Base-by-base conservation (phyloP, 306 rosid genomes). In the Arachis hypogaea region DNA sequence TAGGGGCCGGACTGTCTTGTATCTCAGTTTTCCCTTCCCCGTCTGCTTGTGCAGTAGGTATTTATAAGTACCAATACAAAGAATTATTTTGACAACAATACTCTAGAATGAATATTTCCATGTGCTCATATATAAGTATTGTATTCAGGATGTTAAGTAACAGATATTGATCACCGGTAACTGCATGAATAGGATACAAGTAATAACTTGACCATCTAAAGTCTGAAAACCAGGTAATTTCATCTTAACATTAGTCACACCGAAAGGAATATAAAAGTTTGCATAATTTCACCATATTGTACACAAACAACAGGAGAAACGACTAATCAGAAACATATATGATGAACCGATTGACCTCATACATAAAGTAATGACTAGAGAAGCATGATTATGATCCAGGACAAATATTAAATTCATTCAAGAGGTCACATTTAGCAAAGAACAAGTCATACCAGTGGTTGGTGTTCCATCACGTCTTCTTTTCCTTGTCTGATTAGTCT, bases 391-490 rank as follows among this genome's bases (percentile, higher is more conserved):
- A 43, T 65, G 45, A 81, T 73, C 50, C 74, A 59, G 78, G 71
- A 40, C 52, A 71, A 61, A 58, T 78, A 63, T 59, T 56, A 58
- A 10, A 61, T 71, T 82, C 65, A 58, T 67, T 4, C 73, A 78
- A 70, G 69, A 67, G 72, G 55, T 28, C 51, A 76, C 70, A 64
- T 67, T 69, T 54, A 74, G 75, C 57, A 72, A 75, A 77, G 79
- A 79, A 76, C 70, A 72, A 71, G 73, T 60, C 80, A 62, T 92
- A 94, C 99, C 96, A 75, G 89, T 72, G 68, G 82, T 74, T 56
- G 92, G 90, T 66, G 96, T 90, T 78, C 80, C 86, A 71, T 88
- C 92, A 4, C 81, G 85, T 81, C 92, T 90, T 84, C 99, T 87
- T 87, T 87, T 94, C 83, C 90, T 85, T 50, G 78, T 65, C 77